Evolutionary conservation across 2,329 filamentous ascomycete species (phyloP), one percentile per base, ranked within the genome.

Genomic region (Fusarium proliferatum): DNA sequence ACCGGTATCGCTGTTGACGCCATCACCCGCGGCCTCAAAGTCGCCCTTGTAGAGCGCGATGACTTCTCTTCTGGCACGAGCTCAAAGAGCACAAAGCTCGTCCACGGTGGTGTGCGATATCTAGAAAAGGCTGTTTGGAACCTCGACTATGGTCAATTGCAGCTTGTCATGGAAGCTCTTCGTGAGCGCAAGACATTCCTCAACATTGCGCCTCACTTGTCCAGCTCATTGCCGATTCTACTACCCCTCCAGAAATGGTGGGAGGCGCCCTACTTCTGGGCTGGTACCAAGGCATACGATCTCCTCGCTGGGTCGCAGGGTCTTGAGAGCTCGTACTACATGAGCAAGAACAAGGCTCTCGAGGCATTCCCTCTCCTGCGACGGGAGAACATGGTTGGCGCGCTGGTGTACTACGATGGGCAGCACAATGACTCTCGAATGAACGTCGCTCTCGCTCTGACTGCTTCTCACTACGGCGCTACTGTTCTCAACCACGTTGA

Each of bases 341-440:
- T 96, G 83, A 92, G 91, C 72, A 92, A 90, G 83, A 91, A 88
- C 82, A 94, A 94, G 82, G 93, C 93, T 13, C 85, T 95, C 69
- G 91, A 94, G 78, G 89, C 91, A 12, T 95, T 95, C 78, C 93
- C 93, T 28, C 92, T 95, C 88, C 84, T 96, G 74, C 92, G 91
- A 82, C 91, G 89, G 78, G 90, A 93, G 60, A 90, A 90, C 71
- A 85, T 96, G 21, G 88, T 94, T 60, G 93, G 94, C 74, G 93
- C 93, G 39, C 85, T 96, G 78, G 93, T 96, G 42, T 96, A 96
- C 87, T 96, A 96, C 80, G 92, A 96, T 84, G 93, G 93, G 71
- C 93, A 93, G 64, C 94, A 96, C 85, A 96, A 96, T 80, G 93
- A 96, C 80, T 94, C 93, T 33, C 90, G 93, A 71, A 96, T 96